phyloP scores from a whole-genome alignment of 2,329 filamentous ascomycete genomes.

The Fusarium annulatum region DNA sequence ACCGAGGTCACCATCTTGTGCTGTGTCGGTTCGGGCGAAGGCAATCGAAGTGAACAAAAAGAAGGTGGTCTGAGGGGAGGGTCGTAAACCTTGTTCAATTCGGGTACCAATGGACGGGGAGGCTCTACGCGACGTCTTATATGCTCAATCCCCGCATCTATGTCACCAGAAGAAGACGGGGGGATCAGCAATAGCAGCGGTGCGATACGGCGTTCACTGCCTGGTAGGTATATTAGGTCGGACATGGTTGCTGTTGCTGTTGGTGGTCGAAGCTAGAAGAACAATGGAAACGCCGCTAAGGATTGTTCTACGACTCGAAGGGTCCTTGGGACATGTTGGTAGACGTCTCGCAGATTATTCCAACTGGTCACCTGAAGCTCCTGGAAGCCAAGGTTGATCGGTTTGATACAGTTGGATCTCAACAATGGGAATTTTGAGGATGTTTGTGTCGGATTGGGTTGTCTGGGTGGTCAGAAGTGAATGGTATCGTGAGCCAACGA shows the following conservation, averaged over 20 bases:
- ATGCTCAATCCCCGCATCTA: neutral
- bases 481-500: neutral
- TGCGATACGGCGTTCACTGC: neutral
- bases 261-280: neutral
- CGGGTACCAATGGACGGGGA: neutral
- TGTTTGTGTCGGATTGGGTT: neutral
- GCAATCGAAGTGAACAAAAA: neutral
- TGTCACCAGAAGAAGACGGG: neutral
- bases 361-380: neutral
- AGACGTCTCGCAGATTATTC: neutral
- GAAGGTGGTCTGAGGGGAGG: neutral
- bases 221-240: neutral
- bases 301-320: conserved; percentile 10
- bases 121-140: conserved; percentile 6
- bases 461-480: neutral
- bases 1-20: neutral
- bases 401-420: neutral
- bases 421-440: neutral
- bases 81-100: neutral
- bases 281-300: conserved; percentile 23
- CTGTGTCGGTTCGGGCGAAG: neutral
- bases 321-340: neutral
- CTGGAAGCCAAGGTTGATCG: neutral
- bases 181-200: neutral
- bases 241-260: neutral